Evolutionary conservation across 176 grass and related monocot genomes (phyloP), one percentile per base, ranked within the genome.

Genomic region (Hordeum marinum): DNA sequence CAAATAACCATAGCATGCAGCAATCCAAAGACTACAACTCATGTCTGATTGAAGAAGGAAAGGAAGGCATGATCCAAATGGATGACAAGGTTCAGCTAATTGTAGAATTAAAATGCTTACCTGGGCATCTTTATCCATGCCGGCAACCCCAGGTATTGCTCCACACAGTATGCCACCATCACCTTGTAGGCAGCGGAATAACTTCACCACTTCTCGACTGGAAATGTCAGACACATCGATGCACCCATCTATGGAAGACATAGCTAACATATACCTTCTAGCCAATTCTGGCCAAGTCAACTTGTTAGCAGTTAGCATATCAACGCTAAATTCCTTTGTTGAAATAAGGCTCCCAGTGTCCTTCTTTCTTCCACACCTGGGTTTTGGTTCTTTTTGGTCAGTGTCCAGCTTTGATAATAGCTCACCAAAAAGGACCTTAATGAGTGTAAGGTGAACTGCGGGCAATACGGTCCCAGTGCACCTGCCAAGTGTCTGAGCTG

Each of bases 231-330:
- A 90, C 39, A 92, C 85, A 89, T 99, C 96, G 86, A 95, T 79
- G 85, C 83, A 91, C 36, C 83, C 89, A 73, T 87, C 83, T 12
- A 92, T 80, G 48, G 90, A 92, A 75, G 64, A 91, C 81, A 96
- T 66, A 78, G 86, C 96, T 78, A 99, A 81, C 71, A 93, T 83
- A 92, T 96, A 99, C 89, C 96, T 95, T 79, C 96, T 86, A 83
- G 90, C 88, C 87, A 99, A 87, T 76, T 99, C 96, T 10, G 96
- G 96, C 96, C 96, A 96, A 65, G 96, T 94, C 79, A 99, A 87
- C 45, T 76, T 89, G 88, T 99, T 99, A 86, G 90, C 71, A 86
- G 90, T 90, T 84, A 94, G 85, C 76, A 92, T 89, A 76, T 94
- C 88, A 78, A 92, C 84, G 41, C 90, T 98, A 45, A 85, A 43